A percentile compares a stretch with the other conserved stretches of the same genome.
Evolutionary conservation across 805 yeast species (phyloP).

Genomic region (Suhomyces vadensis): DNA sequence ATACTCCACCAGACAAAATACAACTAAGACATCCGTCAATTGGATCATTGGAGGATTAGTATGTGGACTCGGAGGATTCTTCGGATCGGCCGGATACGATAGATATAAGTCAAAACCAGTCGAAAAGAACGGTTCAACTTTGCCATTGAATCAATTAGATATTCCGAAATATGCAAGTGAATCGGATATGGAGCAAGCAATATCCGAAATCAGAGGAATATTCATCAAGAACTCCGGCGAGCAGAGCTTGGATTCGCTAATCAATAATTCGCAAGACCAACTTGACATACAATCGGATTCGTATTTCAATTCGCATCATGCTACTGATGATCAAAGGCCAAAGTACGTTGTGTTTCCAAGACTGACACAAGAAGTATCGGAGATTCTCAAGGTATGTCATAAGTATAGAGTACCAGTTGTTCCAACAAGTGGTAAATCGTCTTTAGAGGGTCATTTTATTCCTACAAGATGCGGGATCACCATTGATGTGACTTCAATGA

Average conservation of each 20-base stretch:
- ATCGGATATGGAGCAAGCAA: conserved; percentile 21
- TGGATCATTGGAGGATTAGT: no score
- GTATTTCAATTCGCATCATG: conserved; percentile 37
- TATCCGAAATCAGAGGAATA: conserved; percentile 20
- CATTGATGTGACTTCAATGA: conserved; percentile 62
- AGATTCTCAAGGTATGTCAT: conserved; percentile 61
- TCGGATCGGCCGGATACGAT: no score
- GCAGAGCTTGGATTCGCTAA: conserved; percentile 8
- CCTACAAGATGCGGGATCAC: conserved; percentile 67
- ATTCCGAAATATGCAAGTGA: conserved; percentile 27
- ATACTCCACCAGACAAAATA: no score
- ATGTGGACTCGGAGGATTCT: no score
- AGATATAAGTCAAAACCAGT: no score
- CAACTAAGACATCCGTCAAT: no score
- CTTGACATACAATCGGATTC: conserved; percentile 32
- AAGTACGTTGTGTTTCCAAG: conserved; percentile 59
- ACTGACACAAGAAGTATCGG: conserved; percentile 65
- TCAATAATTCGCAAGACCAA: conserved; percentile 25
- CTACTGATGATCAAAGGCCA: conserved; percentile 29
- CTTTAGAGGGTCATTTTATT: conserved; percentile 79
- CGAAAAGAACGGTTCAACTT: no score
- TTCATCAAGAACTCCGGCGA: not conserved
- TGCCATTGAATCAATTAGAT: conserved; percentile 15
- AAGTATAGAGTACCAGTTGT: conserved; percentile 65
- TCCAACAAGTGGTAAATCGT: conserved; percentile 79